phyloP scores from a whole-genome alignment of 2,329 filamentous ascomycete genomes.

The Colletotrichum kahawae region DNA sequence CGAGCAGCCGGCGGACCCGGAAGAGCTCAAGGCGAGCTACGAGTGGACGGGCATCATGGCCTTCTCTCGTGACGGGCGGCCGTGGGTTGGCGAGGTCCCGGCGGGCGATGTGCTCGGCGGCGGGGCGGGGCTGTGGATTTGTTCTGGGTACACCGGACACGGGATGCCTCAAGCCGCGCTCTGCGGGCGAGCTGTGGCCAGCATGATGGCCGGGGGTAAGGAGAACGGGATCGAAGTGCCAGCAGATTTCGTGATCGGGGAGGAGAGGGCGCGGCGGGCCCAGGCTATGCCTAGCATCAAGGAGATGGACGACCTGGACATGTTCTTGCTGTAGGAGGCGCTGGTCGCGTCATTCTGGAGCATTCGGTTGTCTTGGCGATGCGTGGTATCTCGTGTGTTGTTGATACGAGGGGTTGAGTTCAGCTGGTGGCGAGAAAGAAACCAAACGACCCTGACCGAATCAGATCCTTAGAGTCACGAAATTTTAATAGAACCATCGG shows the following conservation, averaged over 20 bases:
- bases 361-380: neutral
- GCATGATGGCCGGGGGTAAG: slow-evolving; percentile 56
- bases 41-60: slow-evolving; percentile 87
- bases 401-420: neutral
- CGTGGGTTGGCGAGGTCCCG: slow-evolving; percentile 76
- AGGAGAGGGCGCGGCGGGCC: slow-evolving; percentile 30
- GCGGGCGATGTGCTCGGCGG: slow-evolving; percentile 44
- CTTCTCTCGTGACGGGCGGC: slow-evolving; percentile 68
- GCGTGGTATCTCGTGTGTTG: neutral
- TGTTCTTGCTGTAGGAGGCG: slow-evolving; percentile 16
- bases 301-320: slow-evolving; percentile 20
- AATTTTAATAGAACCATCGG: neutral
- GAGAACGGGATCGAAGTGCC: slow-evolving; percentile 46
- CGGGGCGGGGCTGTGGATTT: slow-evolving; percentile 64
- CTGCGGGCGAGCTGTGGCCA: slow-evolving; percentile 66
- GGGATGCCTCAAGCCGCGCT: slow-evolving; percentile 78
- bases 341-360: neutral
- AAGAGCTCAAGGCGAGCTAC: slow-evolving; percentile 56
- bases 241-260: slow-evolving; percentile 42
- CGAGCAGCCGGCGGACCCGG: slow-evolving; percentile 37
- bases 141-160: slow-evolving; percentile 74
- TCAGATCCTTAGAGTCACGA: neutral
- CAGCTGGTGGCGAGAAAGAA: neutral
- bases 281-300: slow-evolving; percentile 15
- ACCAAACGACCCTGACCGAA: neutral